Evolutionary conservation across 1,284 basidiomycete species (phyloP), one percentile per base, ranked within the genome.

Genomic region (Melampsora abietis-canadensis): DNA sequence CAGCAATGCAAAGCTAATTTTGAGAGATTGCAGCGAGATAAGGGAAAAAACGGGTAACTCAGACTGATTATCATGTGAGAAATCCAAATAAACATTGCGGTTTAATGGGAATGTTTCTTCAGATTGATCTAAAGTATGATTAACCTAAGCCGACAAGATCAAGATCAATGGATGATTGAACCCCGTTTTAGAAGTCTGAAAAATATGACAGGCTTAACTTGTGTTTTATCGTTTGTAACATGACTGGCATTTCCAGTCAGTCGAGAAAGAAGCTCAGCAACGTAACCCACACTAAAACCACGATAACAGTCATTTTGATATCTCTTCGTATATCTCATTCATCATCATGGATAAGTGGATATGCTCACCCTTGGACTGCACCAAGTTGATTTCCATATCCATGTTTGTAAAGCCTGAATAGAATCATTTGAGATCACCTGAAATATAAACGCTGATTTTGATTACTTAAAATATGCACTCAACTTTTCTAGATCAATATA

Each of bases 51-150:
- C 27, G 21, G 7, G 30, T 46, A n/a, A 30, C 24, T 47, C 68
- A 60, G 34, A 69, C 68, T 69, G 68, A 60, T 69, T 69, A 34
- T 69, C 68, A 27, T 69, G 68, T 62, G 68, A 69, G 34, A 69
- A 69, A 62, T 69, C 68, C 3, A 69, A 21, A 60, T 69, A 69
- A 24, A 57, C 31, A 8, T 30, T 62, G 10, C 24, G 59, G 44
- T 69, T 37, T 40, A 69, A 69, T 30, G 68, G 68, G 30, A 69
- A 69, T 44, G 57, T 62, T 31, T 27, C 44, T 30, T 15, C 17
- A 15, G 68, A 69, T 62, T 34, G 68, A 62, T 62, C 68, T 10
- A 69, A 57, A 12, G 68, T 69, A 48, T 69, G 68, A 40, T 69
- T 69, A 19, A 69, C 68, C 68, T 69, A 61, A 19, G 10, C 12